These are phyloP conservation scores for Choanephora cucurbitarum DNA, from an alignment of 371 early-diverging fungal genomes.

Conservation along the genomic window DNA sequence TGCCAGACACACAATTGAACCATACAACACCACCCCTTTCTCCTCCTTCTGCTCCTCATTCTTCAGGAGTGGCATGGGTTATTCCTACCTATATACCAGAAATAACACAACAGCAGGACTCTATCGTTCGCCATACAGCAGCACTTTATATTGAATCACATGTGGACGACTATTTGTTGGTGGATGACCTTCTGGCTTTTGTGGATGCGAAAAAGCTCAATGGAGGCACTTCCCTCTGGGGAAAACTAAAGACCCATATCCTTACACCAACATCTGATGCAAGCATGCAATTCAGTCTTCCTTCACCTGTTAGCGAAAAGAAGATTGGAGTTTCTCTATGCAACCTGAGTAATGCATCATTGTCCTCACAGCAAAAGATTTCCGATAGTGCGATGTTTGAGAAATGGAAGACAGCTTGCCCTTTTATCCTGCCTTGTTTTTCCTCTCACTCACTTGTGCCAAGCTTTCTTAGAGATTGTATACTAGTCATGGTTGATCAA, in stretches of 20 bases:
- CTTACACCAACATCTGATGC: constrained; percentile 13
- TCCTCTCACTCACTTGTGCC: constrained; percentile 18
- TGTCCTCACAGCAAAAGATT: too few species aligned
- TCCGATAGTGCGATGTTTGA: constrained; percentile 12
- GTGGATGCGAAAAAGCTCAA: constrained; percentile 9
- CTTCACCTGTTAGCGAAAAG: background rate
- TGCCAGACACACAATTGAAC: constrained; percentile 13
- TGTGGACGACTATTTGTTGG: constrained; percentile 7
- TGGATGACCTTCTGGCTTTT: constrained; percentile 9
- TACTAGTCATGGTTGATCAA: constrained; percentile 21
- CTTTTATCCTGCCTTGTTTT: constrained; percentile 29
- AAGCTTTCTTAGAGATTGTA: constrained; percentile 22
- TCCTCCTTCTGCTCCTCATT: too few species aligned
- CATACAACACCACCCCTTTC: constrained; percentile 24
- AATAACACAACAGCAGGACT: constrained; percentile 17
- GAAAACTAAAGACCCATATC: constrained; percentile 28
- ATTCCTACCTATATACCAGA: constrained; percentile 15
- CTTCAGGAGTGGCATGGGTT: too few species aligned
- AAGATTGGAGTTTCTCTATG: constrained; percentile 23
- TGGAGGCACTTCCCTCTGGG: constrained; percentile 23
- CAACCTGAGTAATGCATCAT: constrained; percentile 8
- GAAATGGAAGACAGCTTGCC: constrained; percentile 12
- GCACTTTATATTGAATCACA: constrained; percentile 12
- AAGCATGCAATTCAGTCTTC: too few species aligned
- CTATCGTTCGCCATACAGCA: constrained; percentile 21